Conservation (phyloP, 2,329 filamentous ascomycete species). For the Fusarium lateritium region DNA sequence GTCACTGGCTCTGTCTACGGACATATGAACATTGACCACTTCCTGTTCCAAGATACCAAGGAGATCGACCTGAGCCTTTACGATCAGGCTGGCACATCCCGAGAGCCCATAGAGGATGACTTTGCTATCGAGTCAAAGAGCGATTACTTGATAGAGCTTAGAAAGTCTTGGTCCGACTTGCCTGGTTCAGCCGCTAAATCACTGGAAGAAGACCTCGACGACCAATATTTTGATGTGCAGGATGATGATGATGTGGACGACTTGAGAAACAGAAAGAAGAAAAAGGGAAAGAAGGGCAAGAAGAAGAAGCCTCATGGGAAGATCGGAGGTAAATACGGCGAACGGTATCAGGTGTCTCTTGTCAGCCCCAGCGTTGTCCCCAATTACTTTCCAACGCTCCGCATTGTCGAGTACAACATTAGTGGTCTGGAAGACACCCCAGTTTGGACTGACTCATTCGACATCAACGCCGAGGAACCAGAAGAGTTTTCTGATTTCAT, state of each 20-base stretch:
- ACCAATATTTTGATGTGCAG: slow-evolving; percentile 42
- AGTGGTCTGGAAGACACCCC: slow-evolving; percentile 75
- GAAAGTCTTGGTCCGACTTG: slow-evolving; percentile 82
- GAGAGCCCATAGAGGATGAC: slow-evolving; percentile 61
- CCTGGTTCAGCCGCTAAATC: slow-evolving; percentile 65
- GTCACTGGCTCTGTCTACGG: slow-evolving; percentile 85
- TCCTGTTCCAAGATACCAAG: slow-evolving; percentile 88
- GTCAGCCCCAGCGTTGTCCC: slow-evolving; percentile 92
- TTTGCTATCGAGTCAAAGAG: slow-evolving; percentile 73
- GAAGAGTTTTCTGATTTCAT: slow-evolving; percentile 15
- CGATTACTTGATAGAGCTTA: slow-evolving; percentile 83
- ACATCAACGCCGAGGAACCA: slow-evolving; percentile 24
- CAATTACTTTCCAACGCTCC: slow-evolving; percentile 89
- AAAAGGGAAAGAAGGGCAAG: slow-evolving; percentile 57
- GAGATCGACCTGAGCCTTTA: slow-evolving; percentile 74
- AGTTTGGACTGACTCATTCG: slow-evolving; percentile 61
- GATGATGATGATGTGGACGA: slow-evolving; percentile 42
- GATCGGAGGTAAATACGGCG: slow-evolving; percentile 85
- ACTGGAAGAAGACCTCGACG: slow-evolving; percentile 35
- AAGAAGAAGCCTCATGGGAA: slow-evolving; percentile 67
- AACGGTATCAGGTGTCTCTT: slow-evolving; percentile 86
- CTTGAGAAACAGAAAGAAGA: slow-evolving; percentile 31
- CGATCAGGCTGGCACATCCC: slow-evolving; percentile 40
- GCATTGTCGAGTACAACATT: slow-evolving; percentile 96
- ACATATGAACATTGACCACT: slow-evolving; percentile 99